A percentile compares a stretch with the other conserved stretches of the same genome.
Evolutionary conservation across 2,329 filamentous ascomycete species (phyloP).

Genomic region (Amphichorda felina): DNA sequence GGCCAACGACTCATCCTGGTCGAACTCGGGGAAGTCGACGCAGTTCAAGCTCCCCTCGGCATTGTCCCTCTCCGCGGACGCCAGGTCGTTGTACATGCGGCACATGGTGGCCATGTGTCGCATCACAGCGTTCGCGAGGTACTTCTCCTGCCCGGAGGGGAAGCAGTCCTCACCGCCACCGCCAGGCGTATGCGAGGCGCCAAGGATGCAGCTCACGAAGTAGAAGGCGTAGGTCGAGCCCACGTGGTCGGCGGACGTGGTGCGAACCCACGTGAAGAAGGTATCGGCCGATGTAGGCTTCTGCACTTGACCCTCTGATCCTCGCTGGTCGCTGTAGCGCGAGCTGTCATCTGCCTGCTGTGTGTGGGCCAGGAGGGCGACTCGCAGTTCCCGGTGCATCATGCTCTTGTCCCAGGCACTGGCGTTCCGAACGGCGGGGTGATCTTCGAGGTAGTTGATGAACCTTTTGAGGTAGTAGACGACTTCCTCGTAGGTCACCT

Average conservation of each 20-base stretch:
- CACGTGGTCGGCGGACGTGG: constrained; percentile 6
- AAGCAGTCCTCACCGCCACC: constrained; percentile 5
- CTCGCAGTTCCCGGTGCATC: background rate
- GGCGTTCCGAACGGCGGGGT: background rate
- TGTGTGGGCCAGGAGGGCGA: background rate
- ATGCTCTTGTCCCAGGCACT: constrained; percentile 1
- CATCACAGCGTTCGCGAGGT: constrained; percentile 4
- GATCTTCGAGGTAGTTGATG: constrained; percentile 1
- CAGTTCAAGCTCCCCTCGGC: constrained; percentile 8
- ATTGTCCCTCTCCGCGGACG: constrained; percentile 6
- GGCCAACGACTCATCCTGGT: background rate
- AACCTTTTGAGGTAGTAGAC: background rate
- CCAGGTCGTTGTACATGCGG: constrained; percentile 9
- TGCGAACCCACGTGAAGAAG: constrained; percentile 8
- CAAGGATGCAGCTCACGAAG: constrained; percentile 7
- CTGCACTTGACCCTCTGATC: too few species aligned
- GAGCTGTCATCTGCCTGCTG: constrained; percentile 1
- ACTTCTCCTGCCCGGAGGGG: constrained; percentile 4
- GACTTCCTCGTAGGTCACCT: background rate
- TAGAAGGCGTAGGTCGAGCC: constrained; percentile 7
- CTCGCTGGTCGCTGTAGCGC: background rate
- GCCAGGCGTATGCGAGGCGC: background rate
- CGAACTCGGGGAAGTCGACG: constrained; percentile 9
- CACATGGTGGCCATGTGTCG: constrained; percentile 7
- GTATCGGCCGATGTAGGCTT: background rate